Conservation (phyloP, 1,284 basidiomycete species). For the Tremellales sp. region DNA sequence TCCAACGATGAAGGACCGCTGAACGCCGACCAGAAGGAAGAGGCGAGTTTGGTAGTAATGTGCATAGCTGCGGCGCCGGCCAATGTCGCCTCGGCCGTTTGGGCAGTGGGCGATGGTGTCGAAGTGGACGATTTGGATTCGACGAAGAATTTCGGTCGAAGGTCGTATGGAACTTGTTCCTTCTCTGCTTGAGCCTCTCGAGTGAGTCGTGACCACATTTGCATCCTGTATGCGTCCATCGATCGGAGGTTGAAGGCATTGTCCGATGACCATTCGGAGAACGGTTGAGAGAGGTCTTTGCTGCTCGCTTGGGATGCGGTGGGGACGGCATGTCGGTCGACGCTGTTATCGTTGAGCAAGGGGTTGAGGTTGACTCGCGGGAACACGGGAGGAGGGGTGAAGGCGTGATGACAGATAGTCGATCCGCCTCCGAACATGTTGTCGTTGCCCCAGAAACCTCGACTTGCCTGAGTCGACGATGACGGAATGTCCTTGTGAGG, state of each 20-base stretch:
- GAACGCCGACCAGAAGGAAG: conserved; percentile 51
- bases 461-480: conserved; percentile 46
- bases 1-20: conserved; percentile 31
- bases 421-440: conserved; percentile 59
- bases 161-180: conserved; percentile 28
- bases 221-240: conserved; percentile 77
- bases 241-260: conserved; percentile 78
- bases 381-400: conserved; percentile 57
- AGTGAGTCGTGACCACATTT: conserved; percentile 79
- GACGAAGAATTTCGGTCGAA: conserved; percentile 48
- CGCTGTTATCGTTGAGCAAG: conserved; percentile 53
- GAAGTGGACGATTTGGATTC: conserved; percentile 15
- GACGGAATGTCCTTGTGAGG: conserved; percentile 76
- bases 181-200: conserved; percentile 46
- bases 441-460: conserved; percentile 64
- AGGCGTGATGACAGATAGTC: conserved; percentile 78
- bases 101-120: conserved; percentile 6
- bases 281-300: conserved; percentile 60
- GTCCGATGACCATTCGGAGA: conserved; percentile 58
- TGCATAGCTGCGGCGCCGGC: conserved; percentile 38
- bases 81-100: conserved; percentile 12
- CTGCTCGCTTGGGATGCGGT: conserved; percentile 34
- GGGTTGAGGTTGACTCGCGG: conserved; percentile 72
- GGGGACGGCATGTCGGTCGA: conserved; percentile 12
- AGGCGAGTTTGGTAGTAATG: conserved; percentile 45